A percentile compares a stretch with the other conserved stretches of the same genome.
Evolutionary conservation across 345 rosid species (phyloP).

Genomic region (Atalantia buxifolia): DNA sequence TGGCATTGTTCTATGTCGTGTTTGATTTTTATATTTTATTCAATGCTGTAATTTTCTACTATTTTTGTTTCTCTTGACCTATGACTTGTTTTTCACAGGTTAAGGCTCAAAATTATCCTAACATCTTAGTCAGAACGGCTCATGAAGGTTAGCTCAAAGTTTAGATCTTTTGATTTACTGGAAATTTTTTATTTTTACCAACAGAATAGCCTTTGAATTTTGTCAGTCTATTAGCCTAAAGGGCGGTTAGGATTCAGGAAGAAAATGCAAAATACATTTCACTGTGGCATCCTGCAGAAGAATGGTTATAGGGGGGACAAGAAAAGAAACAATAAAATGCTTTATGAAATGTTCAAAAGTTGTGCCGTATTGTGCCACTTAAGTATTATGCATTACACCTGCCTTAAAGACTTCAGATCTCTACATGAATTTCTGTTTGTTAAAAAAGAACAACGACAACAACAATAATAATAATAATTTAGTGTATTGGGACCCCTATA

Average conservation of each 20-base stretch:
- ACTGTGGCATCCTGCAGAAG: not conserved
- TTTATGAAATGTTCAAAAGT: not conserved
- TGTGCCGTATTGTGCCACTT: not conserved
- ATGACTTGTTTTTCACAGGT: slow-evolving; percentile 41
- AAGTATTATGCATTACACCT: too few species aligned
- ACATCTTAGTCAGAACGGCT: slow-evolving; percentile 80
- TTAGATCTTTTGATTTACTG: not conserved
- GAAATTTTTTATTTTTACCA: not conserved
- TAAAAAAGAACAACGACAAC: not conserved
- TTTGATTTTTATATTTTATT: not conserved
- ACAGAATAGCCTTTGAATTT: not conserved
- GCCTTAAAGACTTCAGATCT: not conserved
- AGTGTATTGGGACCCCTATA: not conserved
- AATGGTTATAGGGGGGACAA: not conserved
- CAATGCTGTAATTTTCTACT: not conserved
- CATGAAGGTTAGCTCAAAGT: slow-evolving; percentile 57
- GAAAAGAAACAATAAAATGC: not conserved
- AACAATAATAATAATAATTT: too few species aligned
- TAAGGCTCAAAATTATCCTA: slow-evolving; percentile 67
- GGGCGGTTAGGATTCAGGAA: not conserved
- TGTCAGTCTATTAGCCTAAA: too few species aligned
- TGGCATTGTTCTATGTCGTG: not conserved
- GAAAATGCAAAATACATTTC: not conserved
- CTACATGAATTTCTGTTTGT: not conserved
- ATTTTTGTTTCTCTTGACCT: not conserved